Evolutionary conservation across 257 asterid species (phyloP).

Genomic region (Solanum virginianum): DNA sequence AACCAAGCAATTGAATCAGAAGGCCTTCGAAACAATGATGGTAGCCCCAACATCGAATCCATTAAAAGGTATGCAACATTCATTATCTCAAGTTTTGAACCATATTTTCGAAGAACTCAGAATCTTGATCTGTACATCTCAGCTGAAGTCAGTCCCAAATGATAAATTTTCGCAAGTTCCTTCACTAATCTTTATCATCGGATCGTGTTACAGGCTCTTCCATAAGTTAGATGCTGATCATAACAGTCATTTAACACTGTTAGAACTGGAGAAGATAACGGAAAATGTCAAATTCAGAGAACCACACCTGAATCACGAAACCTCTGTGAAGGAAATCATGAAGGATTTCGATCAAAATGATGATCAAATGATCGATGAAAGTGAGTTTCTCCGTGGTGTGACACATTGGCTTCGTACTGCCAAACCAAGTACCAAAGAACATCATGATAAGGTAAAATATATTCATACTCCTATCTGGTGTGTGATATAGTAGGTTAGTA

Average conservation of each 20-base stretch:
- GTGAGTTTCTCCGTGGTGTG: conserved; percentile 27
- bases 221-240: conserved; percentile 19
- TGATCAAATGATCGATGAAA: conserved; percentile 10
- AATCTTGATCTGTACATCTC: background rate
- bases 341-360: conserved; percentile 21
- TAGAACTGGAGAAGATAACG: conserved; percentile 19
- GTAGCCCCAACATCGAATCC: conserved; percentile 35
- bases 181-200: background rate
- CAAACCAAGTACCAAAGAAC: background rate
- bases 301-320: background rate
- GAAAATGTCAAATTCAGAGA: conserved; percentile 12
- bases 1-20: conserved; percentile 21
- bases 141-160: background rate
- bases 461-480: background rate
- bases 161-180: background rate
- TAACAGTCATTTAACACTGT: conserved; percentile 11
- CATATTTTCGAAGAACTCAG: background rate
- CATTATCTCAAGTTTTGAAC: background rate
- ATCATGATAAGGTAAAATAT: background rate
- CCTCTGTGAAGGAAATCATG: conserved; percentile 15
- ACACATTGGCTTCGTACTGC: conserved; percentile 19
- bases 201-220: conserved; percentile 6
- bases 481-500: background rate
- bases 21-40: conserved; percentile 26
- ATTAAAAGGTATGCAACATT: conserved; percentile 14